Evolutionary conservation across 2,329 filamentous ascomycete species (phyloP).

Genomic region (Claviceps humidiphila): DNA sequence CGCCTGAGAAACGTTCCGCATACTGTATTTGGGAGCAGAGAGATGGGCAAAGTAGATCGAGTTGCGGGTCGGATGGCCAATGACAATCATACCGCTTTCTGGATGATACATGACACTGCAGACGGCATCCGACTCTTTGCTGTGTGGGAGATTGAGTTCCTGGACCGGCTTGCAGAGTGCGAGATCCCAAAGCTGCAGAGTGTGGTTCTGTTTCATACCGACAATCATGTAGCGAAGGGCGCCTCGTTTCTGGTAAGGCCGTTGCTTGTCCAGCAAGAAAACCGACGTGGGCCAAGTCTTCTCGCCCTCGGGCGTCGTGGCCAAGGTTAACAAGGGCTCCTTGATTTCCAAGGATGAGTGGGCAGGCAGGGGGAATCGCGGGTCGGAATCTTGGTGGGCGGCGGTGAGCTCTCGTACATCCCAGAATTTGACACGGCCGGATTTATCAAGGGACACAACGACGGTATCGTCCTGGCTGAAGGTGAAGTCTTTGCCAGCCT

Average conservation of each 20-base stretch:
- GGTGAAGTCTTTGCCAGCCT: slow-evolving; percentile 94
- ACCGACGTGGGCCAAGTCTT: slow-evolving; percentile 97
- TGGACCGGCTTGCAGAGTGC: slow-evolving; percentile 90
- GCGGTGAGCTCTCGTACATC: slow-evolving; percentile 71
- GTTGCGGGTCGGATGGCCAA: slow-evolving; percentile 93
- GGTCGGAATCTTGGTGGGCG: slow-evolving; percentile 36
- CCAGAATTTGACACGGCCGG: slow-evolving; percentile 95
- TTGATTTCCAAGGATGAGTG: slow-evolving; percentile 61
- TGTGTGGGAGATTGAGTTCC: slow-evolving; percentile 90
- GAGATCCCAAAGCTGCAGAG: slow-evolving; percentile 95
- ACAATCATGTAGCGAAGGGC: slow-evolving; percentile 92
- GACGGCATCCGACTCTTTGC: slow-evolving; percentile 92
- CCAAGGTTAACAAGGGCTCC: slow-evolving; percentile 73
- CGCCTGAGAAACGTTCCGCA: slow-evolving; percentile 73
- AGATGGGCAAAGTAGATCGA: slow-evolving; percentile 95
- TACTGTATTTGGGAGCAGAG: slow-evolving; percentile 83
- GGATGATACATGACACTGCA: slow-evolving; percentile 95
- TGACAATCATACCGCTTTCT: slow-evolving; percentile 79
- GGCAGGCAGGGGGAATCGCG: slow-evolving; percentile 37
- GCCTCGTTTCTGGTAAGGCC: slow-evolving; percentile 79
- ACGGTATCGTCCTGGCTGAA: slow-evolving; percentile 95
- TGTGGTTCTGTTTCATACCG: slow-evolving; percentile 98
- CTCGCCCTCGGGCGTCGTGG: slow-evolving; percentile 73
- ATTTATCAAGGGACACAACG: slow-evolving; percentile 93
- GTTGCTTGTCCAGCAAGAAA: slow-evolving; percentile 88